Evolutionary conservation across 2,329 filamentous ascomycete species (phyloP).

Genomic region (Aureobasidium zeae): DNA sequence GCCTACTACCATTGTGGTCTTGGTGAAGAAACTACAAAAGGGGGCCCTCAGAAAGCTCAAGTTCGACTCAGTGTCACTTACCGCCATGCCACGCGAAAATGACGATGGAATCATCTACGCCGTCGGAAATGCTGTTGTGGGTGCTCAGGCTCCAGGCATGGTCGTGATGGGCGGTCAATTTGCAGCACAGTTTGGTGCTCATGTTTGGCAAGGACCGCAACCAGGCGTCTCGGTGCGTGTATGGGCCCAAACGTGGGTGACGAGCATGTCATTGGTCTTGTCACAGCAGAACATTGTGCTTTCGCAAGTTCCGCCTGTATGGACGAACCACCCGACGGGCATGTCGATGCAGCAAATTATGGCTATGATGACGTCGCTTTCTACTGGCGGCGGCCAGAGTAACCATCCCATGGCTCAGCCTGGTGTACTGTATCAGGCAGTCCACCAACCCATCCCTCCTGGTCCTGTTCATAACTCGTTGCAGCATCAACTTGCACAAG

Average conservation of each 20-base stretch:
- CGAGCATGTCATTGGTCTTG: not conserved
- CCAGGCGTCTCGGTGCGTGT: not conserved
- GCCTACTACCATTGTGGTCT: conserved; percentile 46
- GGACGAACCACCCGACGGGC: conserved; percentile 10
- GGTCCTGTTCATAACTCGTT: too few species aligned
- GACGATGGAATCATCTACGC: not conserved
- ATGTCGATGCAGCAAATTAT: conserved; percentile 11
- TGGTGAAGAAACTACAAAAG: conserved; percentile 42
- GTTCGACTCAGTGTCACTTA: conserved; percentile 57
- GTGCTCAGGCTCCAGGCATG: not conserved
- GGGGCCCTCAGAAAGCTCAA: conserved; percentile 44
- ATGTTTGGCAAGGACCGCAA: conserved; percentile 9
- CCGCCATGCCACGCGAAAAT: conserved; percentile 32
- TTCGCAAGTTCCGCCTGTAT: conserved; percentile 7
- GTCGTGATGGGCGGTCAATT: not conserved
- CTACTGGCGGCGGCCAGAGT: not conserved
- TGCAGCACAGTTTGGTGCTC: conserved; percentile 5
- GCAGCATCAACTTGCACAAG: too few species aligned
- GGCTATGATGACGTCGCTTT: not conserved
- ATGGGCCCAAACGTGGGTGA: conserved; percentile 9
- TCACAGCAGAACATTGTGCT: not conserved
- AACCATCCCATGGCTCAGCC: conserved; percentile 1
- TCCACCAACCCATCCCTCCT: not conserved
- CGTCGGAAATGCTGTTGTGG: not conserved
- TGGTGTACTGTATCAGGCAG: conserved; percentile 4